Percentiles rank a stretch among this genome's conserved stretches.
These are phyloP conservation scores for Casaregolazyma lundiana DNA, from an alignment of 1,139 yeast genomes.

Conservation along the genomic window DNA sequence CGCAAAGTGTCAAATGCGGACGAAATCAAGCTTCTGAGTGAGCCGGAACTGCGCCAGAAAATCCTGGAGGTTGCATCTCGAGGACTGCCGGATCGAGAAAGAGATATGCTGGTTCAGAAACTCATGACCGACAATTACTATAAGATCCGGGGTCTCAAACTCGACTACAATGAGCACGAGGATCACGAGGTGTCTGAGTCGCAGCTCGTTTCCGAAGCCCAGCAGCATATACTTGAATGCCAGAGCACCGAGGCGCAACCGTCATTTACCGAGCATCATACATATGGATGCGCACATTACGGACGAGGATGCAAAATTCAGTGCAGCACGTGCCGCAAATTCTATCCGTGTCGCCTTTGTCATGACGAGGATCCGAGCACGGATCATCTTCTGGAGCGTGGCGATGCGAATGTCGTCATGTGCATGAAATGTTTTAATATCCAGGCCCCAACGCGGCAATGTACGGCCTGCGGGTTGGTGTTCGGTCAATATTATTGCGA, in stretches of 20 bases:
- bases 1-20: not conserved
- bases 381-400: conserved; percentile 62
- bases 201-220: not conserved
- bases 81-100: conserved; percentile 47
- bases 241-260: conserved; percentile 47
- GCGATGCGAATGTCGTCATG: conserved; percentile 60
- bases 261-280: conserved; percentile 43
- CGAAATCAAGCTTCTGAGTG: conserved; percentile 14
- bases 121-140: conserved; percentile 73
- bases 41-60: conserved; percentile 42
- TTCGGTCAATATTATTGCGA: conserved; percentile 75
- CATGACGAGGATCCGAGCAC: conserved; percentile 56
- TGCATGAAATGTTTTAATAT: conserved; percentile 79
- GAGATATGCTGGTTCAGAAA: conserved; percentile 61
- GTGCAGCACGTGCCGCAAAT: conserved; percentile 66
- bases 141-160: conserved; percentile 29
- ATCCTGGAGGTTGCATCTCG: conserved; percentile 54
- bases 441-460: conserved; percentile 67
- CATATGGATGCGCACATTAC: conserved; percentile 77
- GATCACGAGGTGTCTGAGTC: not conserved
- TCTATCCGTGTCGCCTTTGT: conserved; percentile 82
- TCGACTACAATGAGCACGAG: conserved; percentile 17
- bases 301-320: conserved; percentile 79
- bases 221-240: conserved; percentile 19
- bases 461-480: conserved; percentile 59